Conservation (phyloP, 1,284 basidiomycete genomes). For the Cryptococcus hybrid region DNA sequence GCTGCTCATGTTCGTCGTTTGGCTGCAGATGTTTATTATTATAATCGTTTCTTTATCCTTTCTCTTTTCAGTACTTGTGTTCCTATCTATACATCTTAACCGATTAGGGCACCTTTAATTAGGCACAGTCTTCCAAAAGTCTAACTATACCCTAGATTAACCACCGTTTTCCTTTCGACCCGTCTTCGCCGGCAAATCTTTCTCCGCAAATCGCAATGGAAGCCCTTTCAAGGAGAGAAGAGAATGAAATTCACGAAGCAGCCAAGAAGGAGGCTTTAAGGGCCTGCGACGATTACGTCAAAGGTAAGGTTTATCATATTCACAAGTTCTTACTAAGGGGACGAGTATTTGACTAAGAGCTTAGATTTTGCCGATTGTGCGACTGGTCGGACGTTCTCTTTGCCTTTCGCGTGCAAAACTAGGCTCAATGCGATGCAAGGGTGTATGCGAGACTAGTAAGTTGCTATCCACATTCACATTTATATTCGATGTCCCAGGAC, state of each 20-base stretch:
- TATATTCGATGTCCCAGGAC: background rate
- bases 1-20: too few species aligned
- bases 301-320: conserved; percentile 55
- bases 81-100: too few species aligned
- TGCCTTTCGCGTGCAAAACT: conserved; percentile 75
- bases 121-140: too few species aligned
- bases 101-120: too few species aligned
- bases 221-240: conserved; percentile 81
- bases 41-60: too few species aligned
- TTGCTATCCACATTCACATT: conserved; percentile 14
- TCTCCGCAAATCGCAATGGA: conserved; percentile 58
- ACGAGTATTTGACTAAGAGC: background rate
- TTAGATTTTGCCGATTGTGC: conserved; percentile 82
- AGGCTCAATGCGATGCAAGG: conserved; percentile 69
- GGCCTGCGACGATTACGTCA: conserved; percentile 72
- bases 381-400: conserved; percentile 72
- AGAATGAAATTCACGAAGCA: conserved; percentile 74
- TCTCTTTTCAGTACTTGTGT: too few species aligned
- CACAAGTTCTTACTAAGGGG: background rate
- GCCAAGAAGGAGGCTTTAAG: conserved; percentile 77
- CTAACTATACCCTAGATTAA: too few species aligned
- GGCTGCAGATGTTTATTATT: too few species aligned
- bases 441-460: conserved; percentile 79
- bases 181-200: too few species aligned
- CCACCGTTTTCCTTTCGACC: too few species aligned